phyloP scores from a whole-genome alignment of 768 basidiomycete species.

The Cystobasidiopsis lactophilus region DNA sequence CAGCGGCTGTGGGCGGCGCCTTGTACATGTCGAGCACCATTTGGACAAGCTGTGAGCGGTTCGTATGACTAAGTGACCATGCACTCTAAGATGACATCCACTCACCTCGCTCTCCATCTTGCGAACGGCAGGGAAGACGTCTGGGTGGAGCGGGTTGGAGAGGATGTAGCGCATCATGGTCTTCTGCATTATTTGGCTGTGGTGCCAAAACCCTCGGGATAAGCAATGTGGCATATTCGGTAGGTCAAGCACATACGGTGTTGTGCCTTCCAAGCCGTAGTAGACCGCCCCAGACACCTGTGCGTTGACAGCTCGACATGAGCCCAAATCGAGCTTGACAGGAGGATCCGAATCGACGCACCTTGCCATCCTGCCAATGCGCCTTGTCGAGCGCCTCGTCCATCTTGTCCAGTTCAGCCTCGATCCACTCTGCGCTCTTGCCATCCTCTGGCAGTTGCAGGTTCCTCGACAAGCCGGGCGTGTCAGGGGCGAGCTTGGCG shows the following conservation, averaged over 20 bases:
- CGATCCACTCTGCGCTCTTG: constrained; percentile 46
- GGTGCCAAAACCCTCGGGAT: not conserved
- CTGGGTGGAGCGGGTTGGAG: constrained; percentile 48
- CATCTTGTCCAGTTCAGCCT: constrained; percentile 59
- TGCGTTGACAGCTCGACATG: not conserved
- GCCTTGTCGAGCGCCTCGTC: constrained; percentile 10
- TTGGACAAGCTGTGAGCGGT: constrained; percentile 5
- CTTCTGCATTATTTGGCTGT: not conserved
- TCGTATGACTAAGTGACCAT: constrained; percentile 24
- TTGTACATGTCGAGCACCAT: constrained; percentile 35
- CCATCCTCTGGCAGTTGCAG: constrained; percentile 44
- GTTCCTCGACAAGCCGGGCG: constrained; percentile 28
- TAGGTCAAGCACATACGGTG: not conserved
- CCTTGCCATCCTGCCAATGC: constrained; percentile 47
- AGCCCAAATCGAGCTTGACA: no score
- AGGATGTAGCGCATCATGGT: constrained; percentile 8
- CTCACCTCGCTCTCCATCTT: constrained; percentile 83
- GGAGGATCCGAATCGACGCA: no score
- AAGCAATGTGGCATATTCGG: not conserved
- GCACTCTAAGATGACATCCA: constrained; percentile 69
- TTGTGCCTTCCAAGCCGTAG: constrained; percentile 23
- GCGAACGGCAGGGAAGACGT: constrained; percentile 62
- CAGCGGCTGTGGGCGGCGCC: constrained; percentile 52
- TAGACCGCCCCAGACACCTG: constrained; percentile 66
- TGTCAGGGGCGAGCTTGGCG: constrained; percentile 38